Conservation (phyloP, 495 filamentous ascomycete genomes). For the Neurospora sp. region DNA sequence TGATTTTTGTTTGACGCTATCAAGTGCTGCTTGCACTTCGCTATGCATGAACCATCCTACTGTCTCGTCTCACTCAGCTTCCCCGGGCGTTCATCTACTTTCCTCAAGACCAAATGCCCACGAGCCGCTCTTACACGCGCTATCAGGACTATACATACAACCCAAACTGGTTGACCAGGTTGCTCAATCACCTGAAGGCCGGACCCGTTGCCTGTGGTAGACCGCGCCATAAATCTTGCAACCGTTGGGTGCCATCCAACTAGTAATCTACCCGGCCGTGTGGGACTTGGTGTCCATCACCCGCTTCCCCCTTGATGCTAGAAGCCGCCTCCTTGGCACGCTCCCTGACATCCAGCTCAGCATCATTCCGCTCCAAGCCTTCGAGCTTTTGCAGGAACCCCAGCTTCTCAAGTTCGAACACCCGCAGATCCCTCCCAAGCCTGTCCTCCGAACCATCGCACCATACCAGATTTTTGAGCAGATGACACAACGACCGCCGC, state of each 20-base stretch:
- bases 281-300: neutral
- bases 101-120: neutral
- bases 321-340: slow-evolving; percentile 67
- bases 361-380: slow-evolving; percentile 51
- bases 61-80: neutral
- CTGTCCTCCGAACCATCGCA: slow-evolving; percentile 60
- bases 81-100: neutral
- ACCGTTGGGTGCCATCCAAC: neutral
- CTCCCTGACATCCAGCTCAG: slow-evolving; percentile 75
- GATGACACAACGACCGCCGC: slow-evolving; percentile 63
- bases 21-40: neutral
- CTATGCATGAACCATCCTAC: neutral
- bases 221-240: neutral
- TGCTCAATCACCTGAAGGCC: neutral
- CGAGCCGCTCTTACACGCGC: neutral
- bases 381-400: slow-evolving; percentile 60
- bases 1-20: neutral
- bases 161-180: neutral
- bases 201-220: neutral
- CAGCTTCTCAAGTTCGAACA: slow-evolving; percentile 53
- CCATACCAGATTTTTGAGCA: slow-evolving; percentile 75
- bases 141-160: neutral
- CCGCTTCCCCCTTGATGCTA: slow-evolving; percentile 42
- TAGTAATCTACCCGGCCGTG: neutral
- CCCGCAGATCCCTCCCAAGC: slow-evolving; percentile 50